phyloP scores from a whole-genome alignment of 2,329 filamentous ascomycete species.

The Orbilia quercus region DNA sequence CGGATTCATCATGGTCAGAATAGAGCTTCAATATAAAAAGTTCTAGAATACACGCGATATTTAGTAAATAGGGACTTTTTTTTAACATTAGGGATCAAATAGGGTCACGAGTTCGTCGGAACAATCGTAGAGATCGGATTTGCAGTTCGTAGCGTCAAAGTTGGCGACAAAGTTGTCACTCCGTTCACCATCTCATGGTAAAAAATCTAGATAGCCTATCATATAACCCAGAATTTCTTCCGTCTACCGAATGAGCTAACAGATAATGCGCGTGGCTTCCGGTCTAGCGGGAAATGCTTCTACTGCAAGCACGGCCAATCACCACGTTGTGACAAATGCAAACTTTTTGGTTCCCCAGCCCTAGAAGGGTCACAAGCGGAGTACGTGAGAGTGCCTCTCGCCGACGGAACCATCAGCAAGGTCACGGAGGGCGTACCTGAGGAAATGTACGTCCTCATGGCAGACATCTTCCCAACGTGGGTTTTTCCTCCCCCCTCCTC shows the following conservation, averaged over 20 bases:
- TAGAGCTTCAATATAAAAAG: not conserved
- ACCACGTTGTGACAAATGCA: slow-evolving; percentile 77
- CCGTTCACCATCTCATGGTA: slow-evolving; percentile 86
- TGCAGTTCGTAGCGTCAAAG: slow-evolving; percentile 74
- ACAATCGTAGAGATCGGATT: slow-evolving; percentile 75
- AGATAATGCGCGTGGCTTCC: slow-evolving; percentile 11
- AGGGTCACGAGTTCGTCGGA: slow-evolving; percentile 89
- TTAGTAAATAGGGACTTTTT: not conserved
- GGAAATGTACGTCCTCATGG: slow-evolving; percentile 76
- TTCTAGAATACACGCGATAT: not conserved
- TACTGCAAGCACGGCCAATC: slow-evolving; percentile 83
- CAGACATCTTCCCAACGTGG: slow-evolving; percentile 84
- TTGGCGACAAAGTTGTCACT: slow-evolving; percentile 82
- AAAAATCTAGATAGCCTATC: slow-evolving; percentile 59
- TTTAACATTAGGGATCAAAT: not conserved
- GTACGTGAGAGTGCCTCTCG: slow-evolving; percentile 82
- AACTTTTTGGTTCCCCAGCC: slow-evolving; percentile 75
- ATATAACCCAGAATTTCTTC: slow-evolving; percentile 6
- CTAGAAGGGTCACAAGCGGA: slow-evolving; percentile 85
- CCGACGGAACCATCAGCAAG: slow-evolving; percentile 82
- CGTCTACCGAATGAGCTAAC: slow-evolving; percentile 39
- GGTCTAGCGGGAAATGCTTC: slow-evolving; percentile 75
- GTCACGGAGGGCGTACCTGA: slow-evolving; percentile 78
- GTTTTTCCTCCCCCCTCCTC: slow-evolving; percentile 3
- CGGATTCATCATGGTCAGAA: slow-evolving; percentile 69